Conservation (phyloP, 331 rosid species). For the Quercus lobata region DNA sequence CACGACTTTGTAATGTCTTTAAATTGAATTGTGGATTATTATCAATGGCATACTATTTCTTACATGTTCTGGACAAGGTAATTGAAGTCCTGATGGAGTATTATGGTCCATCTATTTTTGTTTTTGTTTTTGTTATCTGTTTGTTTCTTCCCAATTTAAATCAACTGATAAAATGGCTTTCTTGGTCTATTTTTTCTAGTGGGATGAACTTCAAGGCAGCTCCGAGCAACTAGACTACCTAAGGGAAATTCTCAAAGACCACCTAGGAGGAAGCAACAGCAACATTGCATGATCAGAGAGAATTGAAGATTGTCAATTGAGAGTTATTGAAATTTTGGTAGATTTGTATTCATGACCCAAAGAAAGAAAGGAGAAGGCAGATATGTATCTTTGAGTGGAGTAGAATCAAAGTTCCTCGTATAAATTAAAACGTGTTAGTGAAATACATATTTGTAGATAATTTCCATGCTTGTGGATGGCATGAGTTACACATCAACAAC, state of each 20-base stretch:
- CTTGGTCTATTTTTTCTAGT: constrained; percentile 43
- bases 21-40: not conserved
- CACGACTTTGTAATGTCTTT: not conserved
- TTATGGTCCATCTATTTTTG: not conserved
- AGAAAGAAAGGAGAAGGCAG: not conserved
- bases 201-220: constrained; percentile 87
- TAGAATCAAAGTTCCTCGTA: not conserved
- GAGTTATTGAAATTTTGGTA: not conserved
- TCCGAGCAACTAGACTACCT: constrained; percentile 60
- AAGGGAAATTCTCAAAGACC: constrained; percentile 54
- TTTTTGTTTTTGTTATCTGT: not conserved
- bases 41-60: not conserved
- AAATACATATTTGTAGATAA: not conserved
- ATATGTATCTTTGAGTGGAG: not conserved
- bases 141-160: not conserved
- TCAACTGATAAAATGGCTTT: constrained; percentile 10
- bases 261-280: constrained; percentile 21
- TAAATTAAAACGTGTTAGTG: not conserved
- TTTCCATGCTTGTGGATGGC: not conserved
- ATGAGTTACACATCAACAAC: not conserved
- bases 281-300: constrained; percentile 5
- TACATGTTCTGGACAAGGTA: not conserved
- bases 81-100: not conserved
- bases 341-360: not conserved
- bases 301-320: constrained; percentile 13